These are phyloP conservation scores for Fraxinus anomala DNA, from an alignment of 257 asterid species.

Conservation along the genomic window DNA sequence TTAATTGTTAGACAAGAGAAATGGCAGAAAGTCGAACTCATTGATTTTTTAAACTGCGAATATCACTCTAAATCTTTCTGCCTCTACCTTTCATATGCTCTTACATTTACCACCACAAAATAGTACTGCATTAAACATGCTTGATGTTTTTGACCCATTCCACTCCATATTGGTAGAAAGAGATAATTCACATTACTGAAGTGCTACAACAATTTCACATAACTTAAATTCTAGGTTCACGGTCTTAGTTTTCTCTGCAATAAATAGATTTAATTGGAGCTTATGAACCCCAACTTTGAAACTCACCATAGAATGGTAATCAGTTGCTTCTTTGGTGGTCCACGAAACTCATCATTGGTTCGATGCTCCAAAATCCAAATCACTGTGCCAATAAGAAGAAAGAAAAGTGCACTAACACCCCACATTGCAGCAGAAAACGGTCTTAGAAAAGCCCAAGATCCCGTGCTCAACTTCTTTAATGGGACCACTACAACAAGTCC, in stretches of 20 bases:
- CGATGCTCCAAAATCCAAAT: constrained; percentile 77
- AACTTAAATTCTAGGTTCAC: not conserved
- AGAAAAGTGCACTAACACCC: constrained; percentile 61
- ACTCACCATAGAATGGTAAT: constrained; percentile 61
- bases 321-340: constrained; percentile 63
- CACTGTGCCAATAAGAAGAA: constrained; percentile 58
- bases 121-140: not conserved
- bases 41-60: too few relatives aligned
- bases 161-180: not conserved
- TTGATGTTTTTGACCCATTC: not conserved
- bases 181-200: not conserved
- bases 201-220: not conserved
- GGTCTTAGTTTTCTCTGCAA: not conserved
- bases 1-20: not conserved
- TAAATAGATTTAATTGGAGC: not conserved
- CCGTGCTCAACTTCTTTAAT: constrained; percentile 47
- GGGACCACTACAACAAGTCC: constrained; percentile 79
- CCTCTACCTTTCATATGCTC: too few relatives aligned
- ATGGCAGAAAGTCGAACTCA: not conserved
- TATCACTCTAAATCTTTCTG: too few relatives aligned
- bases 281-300: not conserved
- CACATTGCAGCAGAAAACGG: constrained; percentile 61
- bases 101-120: too few relatives aligned
- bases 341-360: constrained; percentile 67
- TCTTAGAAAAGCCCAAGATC: constrained; percentile 70